Base-by-base conservation (phyloP, 192 early-diverging fungal genomes). In the Coemansia sp. region DNA sequence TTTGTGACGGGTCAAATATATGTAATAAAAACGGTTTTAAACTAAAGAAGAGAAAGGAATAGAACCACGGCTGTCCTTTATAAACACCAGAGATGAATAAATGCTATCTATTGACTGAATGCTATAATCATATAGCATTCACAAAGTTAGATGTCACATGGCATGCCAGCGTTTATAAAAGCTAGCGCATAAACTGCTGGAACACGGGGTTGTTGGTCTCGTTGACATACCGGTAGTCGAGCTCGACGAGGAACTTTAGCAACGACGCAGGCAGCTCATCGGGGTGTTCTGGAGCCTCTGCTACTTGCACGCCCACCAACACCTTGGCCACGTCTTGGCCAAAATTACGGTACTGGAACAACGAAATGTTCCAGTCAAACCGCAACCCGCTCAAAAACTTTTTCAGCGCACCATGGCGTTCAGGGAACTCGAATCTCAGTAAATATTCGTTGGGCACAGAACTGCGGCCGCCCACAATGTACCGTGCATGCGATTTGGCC, bases 311-410 rank as follows among this genome's bases (percentile, higher is more conserved):
- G 22, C 96, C 97, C 7, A 92, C 88, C 62, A 98, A 70, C 4
- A 98, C 94, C 71, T 92, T 92, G 29, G 92, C 95, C 69, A 96
- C 89, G 69, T 99, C 96, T 51, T 87, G 90, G 32, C 97, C 97
- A 80, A 95, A 91, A 77, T 98, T 96, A 54, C 95, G 85, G 82
- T 98, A 97, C 78, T 98, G 96, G 84, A 97, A 98, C 26, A 97
- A 83, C 18, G 93, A 89, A 16, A 95, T 90, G 75, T 90, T 89
- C 88, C 86, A 91, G 37, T 65, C 80, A 41, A 87, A 82, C 22
- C 72, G 64, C 37, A 98, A 62, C 10, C 87, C 86, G 22, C 73
- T 58, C 38, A 99, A 81, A 74, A 99, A 98, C 68, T 92, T 89
- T 18, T 87, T 82, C 43, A 98, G 81, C 5, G 94, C 94, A 38